Evolutionary conservation across 202 grass and related monocot species (phyloP).

Genomic region (Saccharum hybrid): DNA sequence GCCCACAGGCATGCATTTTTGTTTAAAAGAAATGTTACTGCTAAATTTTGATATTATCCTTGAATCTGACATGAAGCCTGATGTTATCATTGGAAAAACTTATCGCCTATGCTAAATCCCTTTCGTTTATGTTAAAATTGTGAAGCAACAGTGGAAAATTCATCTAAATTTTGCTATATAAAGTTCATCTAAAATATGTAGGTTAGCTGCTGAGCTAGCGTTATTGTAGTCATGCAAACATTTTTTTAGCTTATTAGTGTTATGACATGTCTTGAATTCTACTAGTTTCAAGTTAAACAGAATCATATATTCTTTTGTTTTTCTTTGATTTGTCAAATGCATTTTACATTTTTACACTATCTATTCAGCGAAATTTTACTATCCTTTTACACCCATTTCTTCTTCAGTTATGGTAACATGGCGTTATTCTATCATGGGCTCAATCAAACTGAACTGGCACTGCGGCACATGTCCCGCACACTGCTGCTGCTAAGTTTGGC

Average conservation of each 20-base stretch:
- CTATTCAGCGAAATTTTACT: background rate
- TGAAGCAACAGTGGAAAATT: background rate
- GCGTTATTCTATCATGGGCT: slow-evolving; percentile 95
- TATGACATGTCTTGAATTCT: background rate
- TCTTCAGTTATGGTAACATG: slow-evolving; percentile 96
- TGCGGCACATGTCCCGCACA: slow-evolving; percentile 93
- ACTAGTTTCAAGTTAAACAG: background rate
- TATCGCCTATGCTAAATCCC: background rate
- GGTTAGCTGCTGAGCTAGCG: background rate
- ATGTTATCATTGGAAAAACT: background rate
- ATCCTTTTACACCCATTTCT: slow-evolving; percentile 14
- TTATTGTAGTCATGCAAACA: background rate
- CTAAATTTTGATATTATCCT: background rate
- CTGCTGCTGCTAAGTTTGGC: slow-evolving; percentile 82
- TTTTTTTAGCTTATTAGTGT: slow-evolving; percentile 10
- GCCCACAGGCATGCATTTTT: slow-evolving; percentile 73
- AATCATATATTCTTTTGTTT: no score
- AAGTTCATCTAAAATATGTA: background rate
- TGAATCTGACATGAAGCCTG: background rate
- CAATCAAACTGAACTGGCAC: slow-evolving; percentile 88
- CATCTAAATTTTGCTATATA: background rate
- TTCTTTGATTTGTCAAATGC: background rate
- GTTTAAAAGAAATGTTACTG: background rate
- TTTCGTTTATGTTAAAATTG: background rate
- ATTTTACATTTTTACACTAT: background rate